Evolutionary conservation across 106 monocot genomes (phyloP), one percentile per base, ranked within the genome.

Genomic region (Apostasia shenzhenica): DNA sequence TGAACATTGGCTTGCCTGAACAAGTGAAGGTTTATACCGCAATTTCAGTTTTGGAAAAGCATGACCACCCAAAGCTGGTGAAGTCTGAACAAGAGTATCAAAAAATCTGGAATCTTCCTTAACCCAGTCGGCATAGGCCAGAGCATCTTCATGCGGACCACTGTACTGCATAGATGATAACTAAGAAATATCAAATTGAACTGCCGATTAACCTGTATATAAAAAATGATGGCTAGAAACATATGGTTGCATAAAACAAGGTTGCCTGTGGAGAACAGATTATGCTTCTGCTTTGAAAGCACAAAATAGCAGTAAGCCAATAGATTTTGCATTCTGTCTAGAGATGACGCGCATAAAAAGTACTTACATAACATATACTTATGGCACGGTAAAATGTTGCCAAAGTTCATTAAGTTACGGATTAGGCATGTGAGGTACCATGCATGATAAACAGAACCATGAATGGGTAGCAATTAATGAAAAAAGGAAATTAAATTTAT

Each of bases 11-110:
- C 89, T 89, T 91, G 88, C 95, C 91, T 97, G 95, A 40, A 97
- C 83, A 85, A 92, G 97, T 77, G 97, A 92, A 71, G 97, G 88
- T 80, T 97, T 97, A 85, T 90, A 90, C 75, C 84, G 86, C 77
- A 92, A 78, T 92, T 85, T 97, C 79, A 97, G 42, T 13, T 87
- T 84, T 72, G 97, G 97, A 72, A 97, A 97, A 70, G 97, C 92
- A 89, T 97, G 97, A 11, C 97, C 89, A 80, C 63, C 45, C 45
- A 76, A 57, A 66, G 84, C 52, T 46, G 89, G 85, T 71, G 97
- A 97, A 59, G 82, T 84, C 61, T 97, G 97, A 50, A 92, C 81
- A 56, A 97, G 55, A 49, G 85, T 71, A 81, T 86, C 89, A 73
- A 81, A 83, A 80, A 97, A 97, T 39, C 89, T 80, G 63, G 45